A percentile compares a stretch with the other conserved stretches of the same genome.
Evolutionary conservation across 2,329 filamentous ascomycete genomes (phyloP).

Genomic region (Fusarium denticulatum): DNA sequence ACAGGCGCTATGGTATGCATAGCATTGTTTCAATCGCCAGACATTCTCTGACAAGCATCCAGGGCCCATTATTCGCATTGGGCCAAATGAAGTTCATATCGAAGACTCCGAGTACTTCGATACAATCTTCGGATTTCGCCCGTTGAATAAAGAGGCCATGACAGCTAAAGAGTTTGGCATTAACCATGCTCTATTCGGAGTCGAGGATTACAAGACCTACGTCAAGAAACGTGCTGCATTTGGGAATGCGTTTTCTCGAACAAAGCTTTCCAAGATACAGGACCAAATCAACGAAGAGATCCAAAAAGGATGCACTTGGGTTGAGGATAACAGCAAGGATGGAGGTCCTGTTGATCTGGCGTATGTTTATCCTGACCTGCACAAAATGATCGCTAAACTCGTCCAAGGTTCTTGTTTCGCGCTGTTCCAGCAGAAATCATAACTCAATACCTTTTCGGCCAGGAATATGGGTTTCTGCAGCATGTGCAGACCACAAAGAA

Average conservation of each 20-base stretch:
- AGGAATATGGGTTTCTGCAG: background rate
- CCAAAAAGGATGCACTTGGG: background rate
- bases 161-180: constrained; percentile 8
- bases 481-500: background rate
- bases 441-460: background rate
- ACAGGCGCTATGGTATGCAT: background rate
- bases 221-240: constrained; percentile 1
- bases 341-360: background rate
- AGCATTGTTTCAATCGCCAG: accelerated
- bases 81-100: constrained; percentile 4
- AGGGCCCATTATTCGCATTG: background rate
- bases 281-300: constrained; percentile 1
- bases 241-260: background rate
- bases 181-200: background rate
- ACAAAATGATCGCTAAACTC: background rate
- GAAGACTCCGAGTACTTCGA: constrained; percentile 7
- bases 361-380: background rate
- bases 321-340: background rate
- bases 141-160: constrained; percentile 10
- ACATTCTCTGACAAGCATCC: background rate
- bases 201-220: background rate
- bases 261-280: background rate
- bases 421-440: constrained; percentile 5
- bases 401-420: background rate
- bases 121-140: constrained; percentile 5